Evolutionary conservation across 345 rosid species (phyloP), one percentile per base, ranked within the genome.

Genomic region (Acer yangbiense): DNA sequence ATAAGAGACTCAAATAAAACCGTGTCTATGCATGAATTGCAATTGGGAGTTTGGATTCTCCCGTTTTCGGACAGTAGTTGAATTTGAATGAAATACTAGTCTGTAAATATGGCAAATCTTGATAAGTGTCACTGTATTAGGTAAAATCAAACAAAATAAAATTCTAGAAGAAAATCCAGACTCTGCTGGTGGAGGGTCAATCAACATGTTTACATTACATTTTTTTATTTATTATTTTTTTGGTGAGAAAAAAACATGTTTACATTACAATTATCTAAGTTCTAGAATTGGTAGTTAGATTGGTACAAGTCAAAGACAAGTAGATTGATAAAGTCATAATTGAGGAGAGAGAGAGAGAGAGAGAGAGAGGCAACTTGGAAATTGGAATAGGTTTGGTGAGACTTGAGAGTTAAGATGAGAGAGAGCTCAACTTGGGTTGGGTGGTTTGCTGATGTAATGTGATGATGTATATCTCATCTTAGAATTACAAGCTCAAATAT

Each of bases 121-220:
- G 39, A 29, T 3, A 4, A 3, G 35, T 29, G 35, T 27, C 29
- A 27, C 29, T 3, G 35, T 29, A 29, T 29, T 29, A 29, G 4
- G 1, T 1, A 29, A 29, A 29, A 3, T 0, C 35, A 3, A 29
- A 29, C 35, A 29, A 29, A 29, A 29, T 29, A 3, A 1, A 0
- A 29, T 2, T 1, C 3, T 3, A 32, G 39, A 32, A 32, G 39
- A 32, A 32, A 32, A 32, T 32, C 39, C 39, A 29, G 2, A 29
- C 32, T 29, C 3, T 21, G 75, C 75, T 35, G 54, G 76, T 69
- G 71, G 82, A 72, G 17, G 52, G 68, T 68, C 58, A 41, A 74
- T 55, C 9, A 44, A 23, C 9, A 23, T 23, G 25, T 23, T 23
- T 23, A 23, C 25, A 23, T 23, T 23, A 23, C 25, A 23, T 0